These are phyloP conservation scores for Poa annua DNA, from an alignment of 176 grass and related monocot species.

Conservation along the genomic window DNA sequence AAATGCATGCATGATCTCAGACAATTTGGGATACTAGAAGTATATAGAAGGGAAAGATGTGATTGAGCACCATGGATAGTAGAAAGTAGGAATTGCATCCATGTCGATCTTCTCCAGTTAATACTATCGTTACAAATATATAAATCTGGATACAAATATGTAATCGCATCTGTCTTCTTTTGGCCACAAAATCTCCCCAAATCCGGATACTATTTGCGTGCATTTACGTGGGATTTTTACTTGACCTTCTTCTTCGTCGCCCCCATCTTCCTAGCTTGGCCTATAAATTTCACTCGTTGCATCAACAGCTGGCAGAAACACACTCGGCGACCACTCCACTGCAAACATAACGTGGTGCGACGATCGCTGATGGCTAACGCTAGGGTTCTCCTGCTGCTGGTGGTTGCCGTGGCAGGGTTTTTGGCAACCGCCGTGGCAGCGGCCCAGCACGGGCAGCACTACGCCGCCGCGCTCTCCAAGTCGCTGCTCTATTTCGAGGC, in stretches of 20 bases:
- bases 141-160: neutral
- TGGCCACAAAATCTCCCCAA: neutral
- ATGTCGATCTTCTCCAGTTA: neutral
- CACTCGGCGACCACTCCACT: neutral
- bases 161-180: neutral
- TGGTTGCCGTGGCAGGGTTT: neutral
- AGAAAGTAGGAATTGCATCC: neutral
- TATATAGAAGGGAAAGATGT: neutral
- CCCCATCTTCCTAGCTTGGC: no score
- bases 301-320: neutral
- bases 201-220: neutral
- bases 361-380: neutral
- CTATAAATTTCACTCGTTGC: slow-evolving; percentile 1
- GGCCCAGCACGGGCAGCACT: slow-evolving; percentile 27
- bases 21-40: neutral
- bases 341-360: neutral
- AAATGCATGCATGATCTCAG: neutral
- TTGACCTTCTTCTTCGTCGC: neutral
- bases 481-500: slow-evolving; percentile 85
- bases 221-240: neutral
- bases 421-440: neutral
- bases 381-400: neutral
- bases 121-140: neutral
- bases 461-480: slow-evolving; percentile 56
- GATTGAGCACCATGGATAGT: no score